phyloP scores from a whole-genome alignment of 306 rosid species.

The Trichosanthes cucumerina region DNA sequence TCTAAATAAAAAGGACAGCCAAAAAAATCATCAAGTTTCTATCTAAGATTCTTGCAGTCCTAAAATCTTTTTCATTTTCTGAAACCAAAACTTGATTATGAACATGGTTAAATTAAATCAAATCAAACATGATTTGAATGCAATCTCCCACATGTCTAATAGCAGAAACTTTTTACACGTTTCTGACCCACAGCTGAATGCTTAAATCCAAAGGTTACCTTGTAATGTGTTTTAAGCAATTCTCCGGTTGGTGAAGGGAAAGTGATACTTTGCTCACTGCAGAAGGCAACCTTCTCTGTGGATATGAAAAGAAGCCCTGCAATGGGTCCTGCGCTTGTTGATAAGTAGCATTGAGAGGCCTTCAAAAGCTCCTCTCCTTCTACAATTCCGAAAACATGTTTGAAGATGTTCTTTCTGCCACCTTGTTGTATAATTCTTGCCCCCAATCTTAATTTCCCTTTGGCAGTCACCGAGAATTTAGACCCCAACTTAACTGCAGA shows the following conservation, averaged over 20 bases:
- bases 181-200: background rate
- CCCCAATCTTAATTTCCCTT: slow-evolving; percentile 71
- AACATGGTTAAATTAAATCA: background rate
- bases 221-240: slow-evolving; percentile 38
- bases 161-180: background rate
- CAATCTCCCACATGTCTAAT: background rate
- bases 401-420: slow-evolving; percentile 66
- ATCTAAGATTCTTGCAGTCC: background rate
- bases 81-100: background rate
- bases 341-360: slow-evolving; percentile 77
- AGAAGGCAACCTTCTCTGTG: slow-evolving; percentile 56
- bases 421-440: slow-evolving; percentile 56
- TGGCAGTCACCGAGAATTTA: slow-evolving; percentile 49
- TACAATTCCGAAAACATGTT: slow-evolving; percentile 42
- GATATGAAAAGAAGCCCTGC: slow-evolving; percentile 72
- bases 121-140: background rate
- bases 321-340: slow-evolving; percentile 71
- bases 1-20: background rate
- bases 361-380: slow-evolving; percentile 68
- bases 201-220: slow-evolving; percentile 23
- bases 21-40: background rate
- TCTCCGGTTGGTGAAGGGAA: slow-evolving; percentile 37
- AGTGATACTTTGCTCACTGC: slow-evolving; percentile 49
- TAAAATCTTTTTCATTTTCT: background rate
- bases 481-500: slow-evolving; percentile 59